phyloP scores from a whole-genome alignment of 768 basidiomycete genomes.

The Tulasnella sp. region DNA sequence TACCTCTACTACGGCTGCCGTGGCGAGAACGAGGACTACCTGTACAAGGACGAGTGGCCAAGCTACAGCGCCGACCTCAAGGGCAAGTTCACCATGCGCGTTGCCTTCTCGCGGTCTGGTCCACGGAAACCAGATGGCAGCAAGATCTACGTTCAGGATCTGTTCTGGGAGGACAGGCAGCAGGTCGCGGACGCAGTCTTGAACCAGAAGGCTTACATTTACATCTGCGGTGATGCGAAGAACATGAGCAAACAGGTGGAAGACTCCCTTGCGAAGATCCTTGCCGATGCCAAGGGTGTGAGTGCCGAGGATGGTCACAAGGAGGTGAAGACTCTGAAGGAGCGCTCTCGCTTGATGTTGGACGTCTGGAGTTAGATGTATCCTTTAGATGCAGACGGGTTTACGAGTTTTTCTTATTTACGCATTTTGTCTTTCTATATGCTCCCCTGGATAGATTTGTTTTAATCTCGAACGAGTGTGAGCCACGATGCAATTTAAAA shows the following conservation, averaged over 20 bases:
- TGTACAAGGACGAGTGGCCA: conserved; percentile 96
- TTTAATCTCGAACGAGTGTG: neutral
- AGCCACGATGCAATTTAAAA: neutral
- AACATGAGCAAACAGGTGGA: conserved; percentile 95
- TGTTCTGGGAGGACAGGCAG: conserved; percentile 83
- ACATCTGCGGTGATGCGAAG: conserved; percentile 96
- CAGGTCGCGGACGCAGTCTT: conserved; percentile 83
- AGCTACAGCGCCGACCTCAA: conserved; percentile 78
- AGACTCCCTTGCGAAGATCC: conserved; percentile 73
- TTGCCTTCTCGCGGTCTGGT: conserved; percentile 84
- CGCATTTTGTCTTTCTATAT: neutral
- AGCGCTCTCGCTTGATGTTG: conserved; percentile 78
- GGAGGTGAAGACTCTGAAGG: conserved; percentile 93
- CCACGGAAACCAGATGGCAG: conserved; percentile 76
- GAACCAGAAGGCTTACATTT: conserved; percentile 93
- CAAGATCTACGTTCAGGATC: conserved; percentile 99
- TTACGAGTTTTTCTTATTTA: neutral
- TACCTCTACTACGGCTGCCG: conserved; percentile 97
- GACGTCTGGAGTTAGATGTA: conserved; percentile 79
- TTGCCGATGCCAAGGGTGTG: conserved; percentile 94
- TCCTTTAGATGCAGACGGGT: neutral
- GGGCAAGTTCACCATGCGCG: conserved; percentile 86
- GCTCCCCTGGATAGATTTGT: neutral
- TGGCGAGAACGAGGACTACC: conserved; percentile 79
- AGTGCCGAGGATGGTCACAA: conserved; percentile 79